Percentiles rank a stretch among this genome's conserved stretches.
Evolutionary conservation across 1,139 yeast genomes (phyloP).

Genomic region (Blastobotrys arbuscula): DNA sequence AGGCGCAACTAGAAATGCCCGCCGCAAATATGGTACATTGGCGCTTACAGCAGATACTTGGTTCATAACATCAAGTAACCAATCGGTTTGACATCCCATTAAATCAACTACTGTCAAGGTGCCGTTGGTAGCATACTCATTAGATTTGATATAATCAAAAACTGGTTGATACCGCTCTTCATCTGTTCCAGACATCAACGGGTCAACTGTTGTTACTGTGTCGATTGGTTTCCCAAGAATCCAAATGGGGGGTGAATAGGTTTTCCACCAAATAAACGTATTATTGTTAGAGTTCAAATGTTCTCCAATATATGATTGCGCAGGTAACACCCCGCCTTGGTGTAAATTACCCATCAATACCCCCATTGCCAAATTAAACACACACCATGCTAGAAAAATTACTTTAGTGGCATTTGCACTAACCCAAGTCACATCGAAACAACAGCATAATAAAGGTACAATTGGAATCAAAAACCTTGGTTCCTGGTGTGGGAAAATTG

Average conservation of each 20-base stretch:
- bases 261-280: constrained; percentile 70
- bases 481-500: constrained; percentile 87
- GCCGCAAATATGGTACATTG: constrained; percentile 12
- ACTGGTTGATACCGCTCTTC: constrained; percentile 34
- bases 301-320: constrained; percentile 41
- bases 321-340: constrained; percentile 85
- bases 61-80: constrained; percentile 27
- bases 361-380: constrained; percentile 57
- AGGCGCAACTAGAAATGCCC: constrained; percentile 45
- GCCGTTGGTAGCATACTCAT: constrained; percentile 21
- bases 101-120: constrained; percentile 42
- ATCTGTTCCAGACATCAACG: constrained; percentile 22
- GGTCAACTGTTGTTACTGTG: constrained; percentile 26
- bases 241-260: constrained; percentile 93
- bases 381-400: constrained; percentile 50
- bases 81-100: constrained; percentile 47
- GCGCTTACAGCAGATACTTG: constrained; percentile 15
- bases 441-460: constrained; percentile 63
- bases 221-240: constrained; percentile 44
- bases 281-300: constrained; percentile 25
- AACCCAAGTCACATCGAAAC: constrained; percentile 42
- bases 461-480: constrained; percentile 75
- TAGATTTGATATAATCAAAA: constrained; percentile 31
- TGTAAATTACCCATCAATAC: constrained; percentile 74
- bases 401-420: constrained; percentile 19